Evolutionary conservation across 108 stramenopile genomes (phyloP).

Genomic region (Fragilariopsis cylindrus): DNA sequence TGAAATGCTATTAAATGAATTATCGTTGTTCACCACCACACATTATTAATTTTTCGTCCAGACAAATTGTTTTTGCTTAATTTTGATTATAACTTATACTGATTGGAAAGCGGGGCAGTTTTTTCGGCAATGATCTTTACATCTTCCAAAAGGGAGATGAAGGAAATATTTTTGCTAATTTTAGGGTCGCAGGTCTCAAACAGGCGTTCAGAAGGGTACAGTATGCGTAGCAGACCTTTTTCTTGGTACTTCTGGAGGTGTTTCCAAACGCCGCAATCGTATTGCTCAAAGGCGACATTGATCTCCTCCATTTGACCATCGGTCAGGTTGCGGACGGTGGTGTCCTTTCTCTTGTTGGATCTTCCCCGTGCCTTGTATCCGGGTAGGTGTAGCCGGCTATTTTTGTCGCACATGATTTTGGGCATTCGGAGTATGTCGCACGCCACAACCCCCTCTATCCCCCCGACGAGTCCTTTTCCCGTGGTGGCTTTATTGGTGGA

Average conservation of each 20-base stretch:
- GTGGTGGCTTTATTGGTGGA: background rate
- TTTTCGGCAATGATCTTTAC: no score
- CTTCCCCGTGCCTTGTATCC: background rate
- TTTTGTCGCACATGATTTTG: no score
- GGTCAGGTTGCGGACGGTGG: background rate
- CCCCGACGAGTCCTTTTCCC: background rate
- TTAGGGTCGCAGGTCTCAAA: background rate
- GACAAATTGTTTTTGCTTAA: no score
- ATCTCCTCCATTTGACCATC: background rate
- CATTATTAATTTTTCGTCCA: no score
- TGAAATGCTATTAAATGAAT: no score
- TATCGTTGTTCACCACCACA: no score
- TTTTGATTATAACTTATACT: no score
- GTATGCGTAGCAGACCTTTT: background rate
- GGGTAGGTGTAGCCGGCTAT: no score
- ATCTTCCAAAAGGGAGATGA: no score
- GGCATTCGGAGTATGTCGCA: slow-evolving; percentile 7
- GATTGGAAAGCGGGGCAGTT: no score
- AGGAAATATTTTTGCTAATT: no score
- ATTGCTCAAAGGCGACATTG: background rate
- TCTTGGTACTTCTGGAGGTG: background rate
- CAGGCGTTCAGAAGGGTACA: background rate
- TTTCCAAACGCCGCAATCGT: slow-evolving; percentile 17
- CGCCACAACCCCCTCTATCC: slow-evolving; percentile 1
- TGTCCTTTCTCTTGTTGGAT: background rate